A percentile compares a stretch with the other conserved stretches of the same genome.
These are phyloP conservation scores for Diddensiella transvaalensis DNA, from an alignment of 805 yeast species.

Conservation along the genomic window DNA sequence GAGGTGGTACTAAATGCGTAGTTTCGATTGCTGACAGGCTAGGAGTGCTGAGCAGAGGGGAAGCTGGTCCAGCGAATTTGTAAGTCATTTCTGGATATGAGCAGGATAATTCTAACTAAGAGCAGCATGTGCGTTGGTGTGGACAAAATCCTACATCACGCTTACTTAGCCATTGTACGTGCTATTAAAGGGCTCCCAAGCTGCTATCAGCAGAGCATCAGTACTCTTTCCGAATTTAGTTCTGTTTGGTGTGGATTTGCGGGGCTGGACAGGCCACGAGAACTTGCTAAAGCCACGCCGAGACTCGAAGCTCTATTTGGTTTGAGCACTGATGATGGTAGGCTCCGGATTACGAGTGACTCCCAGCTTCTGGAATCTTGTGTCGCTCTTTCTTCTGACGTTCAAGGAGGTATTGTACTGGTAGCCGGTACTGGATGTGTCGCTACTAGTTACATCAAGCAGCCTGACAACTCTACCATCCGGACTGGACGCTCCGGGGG, in stretches of 20 bases:
- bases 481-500: constrained; percentile 18
- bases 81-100: too few species aligned
- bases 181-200: constrained; percentile 3
- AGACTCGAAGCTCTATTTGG: constrained; percentile 10
- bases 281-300: background rate
- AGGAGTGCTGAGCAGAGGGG: constrained; percentile 11
- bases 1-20: constrained; percentile 20
- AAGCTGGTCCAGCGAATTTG: constrained; percentile 17
- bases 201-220: background rate
- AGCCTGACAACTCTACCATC: background rate
- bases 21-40: constrained; percentile 8
- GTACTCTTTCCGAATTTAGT: constrained; percentile 1
- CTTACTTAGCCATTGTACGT: background rate
- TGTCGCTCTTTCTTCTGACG: constrained; percentile 2
- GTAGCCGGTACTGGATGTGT: constrained; percentile 23
- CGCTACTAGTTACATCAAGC: constrained; percentile 14
- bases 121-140: constrained; percentile 1
- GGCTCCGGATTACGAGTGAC: constrained; percentile 7
- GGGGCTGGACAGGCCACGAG: constrained; percentile 12
- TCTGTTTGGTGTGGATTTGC: constrained; percentile 22
- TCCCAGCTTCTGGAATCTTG: constrained; percentile 7
- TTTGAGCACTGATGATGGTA: constrained; percentile 1
- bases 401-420: constrained; percentile 5
- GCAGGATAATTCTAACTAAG: too few species aligned
- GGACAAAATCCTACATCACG: constrained; percentile 6